These are phyloP conservation scores for Coemansia sp. DNA, from an alignment of 371 early-diverging fungal genomes.

Conservation along the genomic window DNA sequence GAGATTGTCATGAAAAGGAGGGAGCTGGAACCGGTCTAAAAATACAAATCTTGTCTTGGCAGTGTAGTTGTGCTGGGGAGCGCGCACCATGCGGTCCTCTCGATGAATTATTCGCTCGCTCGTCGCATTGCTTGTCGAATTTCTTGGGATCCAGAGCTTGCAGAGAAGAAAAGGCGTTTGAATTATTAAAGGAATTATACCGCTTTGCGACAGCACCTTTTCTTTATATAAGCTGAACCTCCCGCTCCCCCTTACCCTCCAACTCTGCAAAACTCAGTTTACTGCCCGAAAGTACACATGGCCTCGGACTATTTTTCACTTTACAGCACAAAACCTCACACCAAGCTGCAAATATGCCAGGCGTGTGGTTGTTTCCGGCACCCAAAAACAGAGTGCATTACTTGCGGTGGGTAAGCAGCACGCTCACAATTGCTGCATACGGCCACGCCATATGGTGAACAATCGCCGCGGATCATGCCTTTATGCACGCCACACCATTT, in stretches of 20 bases:
- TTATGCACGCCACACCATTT: not conserved
- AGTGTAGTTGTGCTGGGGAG: no score
- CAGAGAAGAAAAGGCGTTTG: constrained; percentile 1
- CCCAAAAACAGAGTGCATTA: no score
- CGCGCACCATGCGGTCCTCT: not conserved
- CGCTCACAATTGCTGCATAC: not conserved
- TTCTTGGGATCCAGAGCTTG: no score
- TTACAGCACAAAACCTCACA: not conserved
- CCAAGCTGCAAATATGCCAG: no score
- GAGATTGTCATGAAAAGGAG: not conserved
- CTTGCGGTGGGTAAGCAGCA: no score
- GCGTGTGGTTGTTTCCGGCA: no score
- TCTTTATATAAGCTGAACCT: not conserved
- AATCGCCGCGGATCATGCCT: not conserved
- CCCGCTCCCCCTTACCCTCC: not conserved
- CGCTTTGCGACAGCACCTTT: not conserved
- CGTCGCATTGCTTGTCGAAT: not conserved
- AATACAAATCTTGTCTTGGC: not conserved
- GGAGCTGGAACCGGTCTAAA: constrained; percentile 1
- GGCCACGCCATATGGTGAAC: not conserved
- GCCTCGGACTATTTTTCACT: not conserved
- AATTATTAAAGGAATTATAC: not conserved
- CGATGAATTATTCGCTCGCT: not conserved
- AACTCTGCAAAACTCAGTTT: not conserved
- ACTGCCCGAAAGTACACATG: not conserved